Percentiles rank a stretch among this genome's conserved stretches.
Conservation (phyloP, 305 asterid species). For the Fraxinus velutina region DNA sequence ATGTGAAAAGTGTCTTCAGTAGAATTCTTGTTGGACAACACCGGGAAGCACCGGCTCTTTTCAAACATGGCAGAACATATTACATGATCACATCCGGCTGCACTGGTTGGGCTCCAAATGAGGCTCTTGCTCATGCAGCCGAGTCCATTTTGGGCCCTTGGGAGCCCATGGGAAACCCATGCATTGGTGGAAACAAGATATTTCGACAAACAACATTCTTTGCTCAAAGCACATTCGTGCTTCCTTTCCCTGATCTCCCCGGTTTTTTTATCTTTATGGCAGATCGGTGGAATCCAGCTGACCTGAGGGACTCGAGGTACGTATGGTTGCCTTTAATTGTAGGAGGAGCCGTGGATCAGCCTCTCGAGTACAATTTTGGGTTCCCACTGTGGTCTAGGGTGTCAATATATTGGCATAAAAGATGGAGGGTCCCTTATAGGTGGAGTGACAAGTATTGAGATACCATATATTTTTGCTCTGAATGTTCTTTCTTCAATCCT, state of each 20-base stretch:
- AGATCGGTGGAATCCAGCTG: constrained; percentile 96
- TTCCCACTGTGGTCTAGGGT: constrained; percentile 93
- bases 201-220: constrained; percentile 67
- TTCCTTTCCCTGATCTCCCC: constrained; percentile 63
- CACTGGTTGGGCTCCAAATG: constrained; percentile 98
- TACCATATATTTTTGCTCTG: constrained; percentile 22
- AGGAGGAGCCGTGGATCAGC: constrained; percentile 78
- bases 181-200: constrained; percentile 73
- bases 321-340: constrained; percentile 82
- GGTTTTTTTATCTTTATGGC: constrained; percentile 85
- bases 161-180: constrained; percentile 90
- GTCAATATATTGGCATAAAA: constrained; percentile 85
- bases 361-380: constrained; percentile 79
- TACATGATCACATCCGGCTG: constrained; percentile 98
- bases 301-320: constrained; percentile 81
- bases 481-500: constrained; percentile 16
- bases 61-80: constrained; percentile 67
- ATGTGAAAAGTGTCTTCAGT: constrained; percentile 45
- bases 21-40: constrained; percentile 82
- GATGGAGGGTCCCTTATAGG: constrained; percentile 75
- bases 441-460: constrained; percentile 35
- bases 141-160: constrained; percentile 96
- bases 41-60: constrained; percentile 94
- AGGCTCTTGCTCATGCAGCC: constrained; percentile 82
- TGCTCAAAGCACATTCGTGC: constrained; percentile 79